Evolutionary conservation across 352 stramenopile species (phyloP).

Genomic region (Globisporangium apiculatum): DNA sequence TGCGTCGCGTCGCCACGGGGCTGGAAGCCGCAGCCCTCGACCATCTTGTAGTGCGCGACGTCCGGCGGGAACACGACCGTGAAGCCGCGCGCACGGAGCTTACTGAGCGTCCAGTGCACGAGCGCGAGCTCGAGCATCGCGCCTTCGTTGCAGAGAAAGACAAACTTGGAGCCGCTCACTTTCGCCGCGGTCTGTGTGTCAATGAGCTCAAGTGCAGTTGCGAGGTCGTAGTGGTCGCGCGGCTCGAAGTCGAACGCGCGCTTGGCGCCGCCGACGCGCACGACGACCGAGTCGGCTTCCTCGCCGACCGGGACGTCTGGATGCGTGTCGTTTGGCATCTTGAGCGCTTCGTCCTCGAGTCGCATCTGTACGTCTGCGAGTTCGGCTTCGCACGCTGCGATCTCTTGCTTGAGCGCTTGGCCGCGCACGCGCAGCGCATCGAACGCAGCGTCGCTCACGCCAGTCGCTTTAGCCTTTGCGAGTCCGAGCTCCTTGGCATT

Average conservation of each 20-base stretch:
- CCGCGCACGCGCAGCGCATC: conserved; percentile 32
- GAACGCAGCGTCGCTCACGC: conserved; percentile 22
- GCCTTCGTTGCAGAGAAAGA: conserved; percentile 80
- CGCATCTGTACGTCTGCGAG: conserved; percentile 32
- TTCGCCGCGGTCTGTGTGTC: conserved; percentile 64
- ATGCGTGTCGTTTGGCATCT: conserved; percentile 75
- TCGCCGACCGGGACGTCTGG: conserved; percentile 55
- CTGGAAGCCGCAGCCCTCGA: conserved; percentile 84
- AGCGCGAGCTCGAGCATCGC: conserved; percentile 86
- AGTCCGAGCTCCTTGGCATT: conserved; percentile 55
- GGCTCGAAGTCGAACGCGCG: conserved; percentile 47
- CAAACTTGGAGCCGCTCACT: conserved; percentile 80
- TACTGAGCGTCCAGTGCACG: conserved; percentile 72
- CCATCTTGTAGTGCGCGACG: conserved; percentile 73
- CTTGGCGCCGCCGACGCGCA: conserved; percentile 50
- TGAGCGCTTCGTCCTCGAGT: conserved; percentile 62
- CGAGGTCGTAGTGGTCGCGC: conserved; percentile 70
- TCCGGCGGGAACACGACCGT: conserved; percentile 73
- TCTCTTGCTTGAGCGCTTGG: conserved; percentile 49
- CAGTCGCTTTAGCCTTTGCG: conserved; percentile 27
- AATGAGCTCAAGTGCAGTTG: conserved; percentile 54
- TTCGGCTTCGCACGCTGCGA: conserved; percentile 32
- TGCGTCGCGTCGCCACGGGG: conserved; percentile 80
- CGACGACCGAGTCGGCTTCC: conserved; percentile 45
- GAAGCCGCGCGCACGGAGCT: conserved; percentile 63